Evolutionary conservation across 2,329 filamentous ascomycete species (phyloP).

Genomic region (Aureobasidium lini): DNA sequence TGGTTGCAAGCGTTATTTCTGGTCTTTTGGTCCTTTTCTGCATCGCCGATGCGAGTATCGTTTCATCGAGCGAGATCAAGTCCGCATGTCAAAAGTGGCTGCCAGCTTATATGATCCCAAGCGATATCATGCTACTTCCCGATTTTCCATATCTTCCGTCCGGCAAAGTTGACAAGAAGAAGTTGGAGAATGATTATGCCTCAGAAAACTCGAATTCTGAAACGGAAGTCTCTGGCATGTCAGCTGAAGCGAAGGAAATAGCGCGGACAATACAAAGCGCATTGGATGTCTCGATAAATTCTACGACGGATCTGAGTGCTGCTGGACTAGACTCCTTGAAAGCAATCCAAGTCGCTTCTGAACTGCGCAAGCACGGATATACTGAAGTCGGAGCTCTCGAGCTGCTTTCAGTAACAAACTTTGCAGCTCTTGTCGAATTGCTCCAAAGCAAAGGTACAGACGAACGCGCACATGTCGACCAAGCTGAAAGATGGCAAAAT

Average conservation of each 20-base stretch:
- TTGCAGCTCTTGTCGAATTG: conserved; percentile 25
- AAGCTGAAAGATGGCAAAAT: background rate
- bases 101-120: conserved; percentile 75
- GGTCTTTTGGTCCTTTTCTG: conserved; percentile 70
- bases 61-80: conserved; percentile 41
- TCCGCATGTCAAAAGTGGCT: conserved; percentile 65
- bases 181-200: conserved; percentile 40
- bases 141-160: conserved; percentile 70
- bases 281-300: conserved; percentile 16
- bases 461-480: background rate
- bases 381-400: conserved; percentile 48
- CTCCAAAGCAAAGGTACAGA: background rate
- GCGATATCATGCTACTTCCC: conserved; percentile 57
- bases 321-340: conserved; percentile 60
- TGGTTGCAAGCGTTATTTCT: conserved; percentile 58
- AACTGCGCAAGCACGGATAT: conserved; percentile 51
- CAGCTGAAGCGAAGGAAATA: conserved; percentile 29
- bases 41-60: conserved; percentile 41
- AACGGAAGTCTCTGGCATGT: background rate
- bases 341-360: conserved; percentile 57
- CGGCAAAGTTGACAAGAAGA: conserved; percentile 62
- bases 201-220: conserved; percentile 40
- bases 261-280: conserved; percentile 18
- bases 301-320: conserved; percentile 40
- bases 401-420: conserved; percentile 51